Base-by-base conservation (phyloP, 208 protist genomes). In the Giardia duodenalis region DNA sequence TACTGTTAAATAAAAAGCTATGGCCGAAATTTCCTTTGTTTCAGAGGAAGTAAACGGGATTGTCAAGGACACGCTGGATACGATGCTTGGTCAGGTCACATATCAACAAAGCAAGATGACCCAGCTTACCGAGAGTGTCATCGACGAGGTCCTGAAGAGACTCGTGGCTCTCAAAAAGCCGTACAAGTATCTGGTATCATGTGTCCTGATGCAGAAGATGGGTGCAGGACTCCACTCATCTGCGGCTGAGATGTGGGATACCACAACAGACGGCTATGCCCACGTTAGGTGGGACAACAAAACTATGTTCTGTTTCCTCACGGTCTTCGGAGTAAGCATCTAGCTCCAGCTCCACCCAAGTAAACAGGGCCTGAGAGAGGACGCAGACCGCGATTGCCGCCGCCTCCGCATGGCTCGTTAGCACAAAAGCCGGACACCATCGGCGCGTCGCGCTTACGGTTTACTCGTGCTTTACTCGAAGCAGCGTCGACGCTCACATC, bases 111-210 rank as follows among this genome's bases (percentile, higher is more conserved):
- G 3, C 39, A 89, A 89, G 42, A 42, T 89, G 42, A 4, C 4
- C 19, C 19, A 4, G 4, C 4, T 4, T 19, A 89, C 86, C 42
- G 43, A 89, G 43, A 45, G 67, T 22, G 0, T 94, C 0, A 88
- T 92, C 76, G 93, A 94, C 44, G 57, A 67, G 2, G 57, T 94
- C 2, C 47, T 92, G 44, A 92, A 93, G 44, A 92, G 67, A 46
- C 22, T 94, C 0, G 47, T 48, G 10, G 90, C 43, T 10, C 44
- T 92, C 0, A 97, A 97, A 92, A 97, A 97, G 92, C 96, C 96
- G 0, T 98, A 97, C 95, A 98, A 98, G 93, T 97, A 96, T 88
- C 93, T 97, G 43, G 96, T 97, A 43, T 96, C 95, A 57, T 96
- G 95, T 92, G 94, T 96, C 19, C 94, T 98, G 3, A 97, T 97